Evolutionary conservation across 148 eudicot species (phyloP).

Genomic region (Rhododendron ferrugineum): DNA sequence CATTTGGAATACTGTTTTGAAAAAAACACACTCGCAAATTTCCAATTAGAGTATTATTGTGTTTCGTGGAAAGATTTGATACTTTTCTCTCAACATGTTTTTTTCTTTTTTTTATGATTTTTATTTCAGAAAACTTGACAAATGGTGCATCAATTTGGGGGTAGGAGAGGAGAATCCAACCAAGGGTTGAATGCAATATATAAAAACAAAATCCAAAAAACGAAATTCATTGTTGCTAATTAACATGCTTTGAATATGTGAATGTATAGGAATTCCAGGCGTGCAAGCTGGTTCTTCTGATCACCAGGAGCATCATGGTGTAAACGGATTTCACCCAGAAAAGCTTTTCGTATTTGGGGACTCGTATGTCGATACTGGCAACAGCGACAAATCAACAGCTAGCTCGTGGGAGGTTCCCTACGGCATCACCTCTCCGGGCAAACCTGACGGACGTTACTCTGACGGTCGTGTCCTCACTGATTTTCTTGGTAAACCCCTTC

Average conservation of each 20-base stretch:
- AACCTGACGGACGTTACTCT: slow-evolving; percentile 70
- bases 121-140: no score
- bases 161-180: no score
- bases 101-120: no score
- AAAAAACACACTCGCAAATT: not conserved
- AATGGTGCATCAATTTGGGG: no score
- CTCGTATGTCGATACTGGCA: slow-evolving; percentile 82
- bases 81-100: no score
- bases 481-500: slow-evolving; percentile 41
- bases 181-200: no score
- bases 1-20: not conserved
- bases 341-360: slow-evolving; percentile 85
- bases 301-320: not conserved
- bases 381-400: slow-evolving; percentile 18
- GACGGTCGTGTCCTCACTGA: slow-evolving; percentile 80
- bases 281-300: not conserved
- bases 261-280: not conserved
- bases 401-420: slow-evolving; percentile 63
- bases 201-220: no score
- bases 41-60: not conserved
- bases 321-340: not conserved
- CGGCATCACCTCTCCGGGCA: slow-evolving; percentile 69
- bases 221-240: no score
- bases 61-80: not conserved
- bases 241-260: no score